phyloP scores from a whole-genome alignment of 306 rosid genomes.

The Abrus precatorius region DNA sequence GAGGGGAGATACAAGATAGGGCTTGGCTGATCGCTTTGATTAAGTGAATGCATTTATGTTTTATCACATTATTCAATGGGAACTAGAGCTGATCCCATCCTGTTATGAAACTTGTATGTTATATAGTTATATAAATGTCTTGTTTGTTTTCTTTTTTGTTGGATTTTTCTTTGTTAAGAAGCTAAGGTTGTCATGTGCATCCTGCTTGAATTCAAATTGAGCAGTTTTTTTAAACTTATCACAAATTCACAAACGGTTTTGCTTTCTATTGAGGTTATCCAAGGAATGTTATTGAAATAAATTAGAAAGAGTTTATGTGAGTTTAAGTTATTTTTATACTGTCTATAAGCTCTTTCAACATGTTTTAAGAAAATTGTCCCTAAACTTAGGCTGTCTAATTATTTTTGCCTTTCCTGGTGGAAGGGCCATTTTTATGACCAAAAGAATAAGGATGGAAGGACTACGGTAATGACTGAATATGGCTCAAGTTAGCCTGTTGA shows the following conservation, averaged over 20 bases:
- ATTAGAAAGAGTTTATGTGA: too few relatives aligned
- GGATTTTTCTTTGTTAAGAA: slow-evolving; percentile 9
- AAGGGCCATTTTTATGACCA: slow-evolving; percentile 15
- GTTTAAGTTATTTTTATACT: too few relatives aligned
- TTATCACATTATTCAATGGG: slow-evolving; percentile 60
- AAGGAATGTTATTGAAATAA: neutral
- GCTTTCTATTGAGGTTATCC: neutral
- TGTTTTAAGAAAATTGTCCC: neutral
- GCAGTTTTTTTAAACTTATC: slow-evolving; percentile 17
- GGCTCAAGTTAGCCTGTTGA: neutral
- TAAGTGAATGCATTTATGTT: slow-evolving; percentile 55
- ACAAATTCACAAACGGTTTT: slow-evolving; percentile 3
- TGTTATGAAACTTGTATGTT: slow-evolving; percentile 69
- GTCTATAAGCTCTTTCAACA: too few relatives aligned
- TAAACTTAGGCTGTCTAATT: neutral
- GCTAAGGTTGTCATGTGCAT: slow-evolving; percentile 21
- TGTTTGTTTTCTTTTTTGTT: slow-evolving; percentile 48
- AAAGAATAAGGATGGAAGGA: neutral
- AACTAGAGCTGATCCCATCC: slow-evolving; percentile 50
- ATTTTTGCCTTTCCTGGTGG: neutral
- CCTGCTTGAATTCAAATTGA: slow-evolving; percentile 20
- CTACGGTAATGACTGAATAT: neutral
- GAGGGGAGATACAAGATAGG: slow-evolving; percentile 49
- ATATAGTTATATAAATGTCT: slow-evolving; percentile 54
- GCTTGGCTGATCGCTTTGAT: slow-evolving; percentile 56